Base-by-base conservation (phyloP, 331 rosid species). In the Dryas integrifolia region DNA sequence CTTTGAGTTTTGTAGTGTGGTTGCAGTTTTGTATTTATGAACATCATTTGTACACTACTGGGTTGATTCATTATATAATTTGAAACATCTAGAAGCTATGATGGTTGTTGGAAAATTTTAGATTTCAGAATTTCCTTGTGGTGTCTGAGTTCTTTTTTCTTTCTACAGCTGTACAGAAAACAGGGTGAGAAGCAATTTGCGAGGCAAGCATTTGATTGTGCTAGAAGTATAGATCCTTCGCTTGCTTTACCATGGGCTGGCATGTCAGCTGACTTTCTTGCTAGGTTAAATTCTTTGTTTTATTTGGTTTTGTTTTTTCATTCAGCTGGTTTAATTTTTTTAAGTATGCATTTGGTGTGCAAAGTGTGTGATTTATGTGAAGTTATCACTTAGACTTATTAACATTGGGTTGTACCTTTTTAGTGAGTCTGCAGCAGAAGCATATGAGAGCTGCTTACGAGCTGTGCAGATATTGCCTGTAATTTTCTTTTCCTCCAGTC, bases 241-340 rank as follows among this genome's bases (percentile, higher is more conserved):
- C 97, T 93, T 63, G 88, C 97, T 69, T 76, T 91, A 82, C 96
- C 98, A 21, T 93, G 98, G 98, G 98, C 98, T 53, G 91, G 98
- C 91, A 93, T 93, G 97, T 81, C 98, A 46, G 96, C 92, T 11
- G 92, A 86, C 79, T 86, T 78, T 76, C 74, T 83, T 58, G 39
- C 74, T 24, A 76, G 96, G 98, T 92, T 16, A 80, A 71, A 49
- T 14, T 80, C 52, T 59, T 39, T 66, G 39, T 77, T 35, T 75
- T 62, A 35, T 65, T 45, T 67, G 45, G 57, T 9, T 26, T 9
- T 65, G n/a, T 72, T 45, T 51, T 45, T 7, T 9, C 7, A 11
- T 26, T 67, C 44, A 66, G 46, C 16, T 69, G 69, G 50, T 67
- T 45, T 67, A 45, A n/a, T 59, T 7, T 72, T 68, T 51, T 44